phyloP scores from a whole-genome alignment of 768 basidiomycete genomes.

The Macrocybe gigantea region DNA sequence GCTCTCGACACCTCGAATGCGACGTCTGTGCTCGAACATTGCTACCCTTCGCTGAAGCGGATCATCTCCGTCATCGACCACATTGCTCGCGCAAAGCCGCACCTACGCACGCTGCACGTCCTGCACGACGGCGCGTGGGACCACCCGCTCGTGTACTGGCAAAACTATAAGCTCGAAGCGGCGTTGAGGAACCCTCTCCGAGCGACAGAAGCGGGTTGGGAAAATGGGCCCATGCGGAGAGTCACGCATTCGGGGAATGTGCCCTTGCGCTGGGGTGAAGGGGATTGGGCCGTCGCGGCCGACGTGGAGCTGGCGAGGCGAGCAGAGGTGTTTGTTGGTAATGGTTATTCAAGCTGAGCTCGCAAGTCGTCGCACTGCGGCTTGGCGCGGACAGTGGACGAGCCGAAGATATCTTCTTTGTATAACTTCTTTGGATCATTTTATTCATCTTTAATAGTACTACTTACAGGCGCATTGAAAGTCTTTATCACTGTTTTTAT shows the following conservation, averaged over 20 bases:
- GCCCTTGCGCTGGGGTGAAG: conserved; percentile 30
- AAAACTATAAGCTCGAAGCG: conserved; percentile 32
- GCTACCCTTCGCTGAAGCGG: conserved; percentile 35
- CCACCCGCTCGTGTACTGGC: conserved; percentile 36
- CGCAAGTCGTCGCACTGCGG: conserved; percentile 37
- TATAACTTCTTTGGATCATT: conserved; percentile 7
- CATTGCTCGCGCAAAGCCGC: conserved; percentile 27
- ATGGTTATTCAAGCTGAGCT: conserved; percentile 43
- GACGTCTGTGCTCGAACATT: conserved; percentile 36
- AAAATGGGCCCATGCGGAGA: conserved; percentile 32
- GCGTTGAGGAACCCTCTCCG: conserved; percentile 29
- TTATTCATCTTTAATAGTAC: conserved; percentile 1
- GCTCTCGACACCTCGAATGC: conserved; percentile 27
- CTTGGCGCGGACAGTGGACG: conserved; percentile 30
- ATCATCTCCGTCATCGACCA: conserved; percentile 32
- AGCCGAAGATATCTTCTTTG: conserved; percentile 30
- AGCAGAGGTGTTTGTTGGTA: conserved; percentile 40
- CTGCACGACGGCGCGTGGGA: conserved; percentile 45
- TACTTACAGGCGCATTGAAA: neutral
- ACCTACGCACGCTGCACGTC: conserved; percentile 33
- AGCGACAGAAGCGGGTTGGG: conserved; percentile 28
- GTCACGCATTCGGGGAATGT: conserved; percentile 37
- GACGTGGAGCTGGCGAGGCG: conserved; percentile 40
- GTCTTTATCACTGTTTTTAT: too few species aligned
- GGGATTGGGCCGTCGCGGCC: conserved; percentile 36